phyloP scores from a whole-genome alignment of 2,329 filamentous ascomycete species.

The Fusarium siculi region DNA sequence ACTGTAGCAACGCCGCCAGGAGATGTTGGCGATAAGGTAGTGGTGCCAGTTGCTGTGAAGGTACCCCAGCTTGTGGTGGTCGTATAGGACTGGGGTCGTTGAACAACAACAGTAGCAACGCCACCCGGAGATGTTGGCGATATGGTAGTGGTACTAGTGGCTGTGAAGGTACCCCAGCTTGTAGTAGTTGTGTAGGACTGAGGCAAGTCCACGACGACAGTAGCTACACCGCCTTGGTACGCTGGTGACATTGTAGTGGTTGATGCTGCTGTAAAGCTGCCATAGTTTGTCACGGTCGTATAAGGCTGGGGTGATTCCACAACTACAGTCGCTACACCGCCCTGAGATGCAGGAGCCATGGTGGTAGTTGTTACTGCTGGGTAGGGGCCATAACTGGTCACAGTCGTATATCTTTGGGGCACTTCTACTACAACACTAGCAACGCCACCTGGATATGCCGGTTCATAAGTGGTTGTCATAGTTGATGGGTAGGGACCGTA shows the following conservation, averaged over 20 bases:
- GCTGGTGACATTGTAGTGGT: neutral
- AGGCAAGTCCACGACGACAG: neutral
- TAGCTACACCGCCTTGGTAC: neutral
- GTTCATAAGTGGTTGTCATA: neutral
- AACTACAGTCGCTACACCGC: neutral
- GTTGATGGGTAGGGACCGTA: neutral
- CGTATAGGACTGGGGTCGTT: neutral
- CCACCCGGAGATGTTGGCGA: neutral
- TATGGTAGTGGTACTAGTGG: neutral
- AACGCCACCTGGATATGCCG: neutral
- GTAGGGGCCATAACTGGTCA: neutral
- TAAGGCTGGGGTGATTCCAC: neutral
- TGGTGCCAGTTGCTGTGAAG: rapidly evolving
- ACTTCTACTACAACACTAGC: neutral
- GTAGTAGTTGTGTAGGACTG: neutral
- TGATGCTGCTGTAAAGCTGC: neutral
- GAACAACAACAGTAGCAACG: neutral
- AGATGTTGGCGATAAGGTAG: neutral
- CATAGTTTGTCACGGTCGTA: neutral
- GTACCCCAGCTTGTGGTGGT: too few species aligned
- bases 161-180: neutral
- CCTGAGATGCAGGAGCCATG: neutral
- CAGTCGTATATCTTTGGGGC: neutral
- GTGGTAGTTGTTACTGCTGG: neutral
- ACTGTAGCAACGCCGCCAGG: neutral